Evolutionary conservation across 768 basidiomycete species (phyloP).

Genomic region (Pleurotus eryngii): DNA sequence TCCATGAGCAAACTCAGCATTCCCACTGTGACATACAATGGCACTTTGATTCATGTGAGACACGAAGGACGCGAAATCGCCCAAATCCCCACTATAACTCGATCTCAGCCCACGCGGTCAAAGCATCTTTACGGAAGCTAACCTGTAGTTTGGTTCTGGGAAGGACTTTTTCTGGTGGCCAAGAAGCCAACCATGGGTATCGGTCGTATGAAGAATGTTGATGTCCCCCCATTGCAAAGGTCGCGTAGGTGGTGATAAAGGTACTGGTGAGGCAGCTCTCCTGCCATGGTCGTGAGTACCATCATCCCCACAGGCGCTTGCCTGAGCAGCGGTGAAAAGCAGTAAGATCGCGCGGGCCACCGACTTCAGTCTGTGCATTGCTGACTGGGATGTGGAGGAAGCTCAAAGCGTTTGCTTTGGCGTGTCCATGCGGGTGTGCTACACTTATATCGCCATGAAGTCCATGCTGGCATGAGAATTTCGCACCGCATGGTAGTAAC

Average conservation of each 20-base stretch:
- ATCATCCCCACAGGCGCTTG: background rate
- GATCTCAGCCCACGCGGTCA: background rate
- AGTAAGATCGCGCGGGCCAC: background rate
- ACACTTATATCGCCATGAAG: background rate
- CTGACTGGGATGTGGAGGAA: background rate
- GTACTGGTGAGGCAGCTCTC: constrained; percentile 35
- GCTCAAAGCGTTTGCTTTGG: background rate
- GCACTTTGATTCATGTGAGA: constrained; percentile 78
- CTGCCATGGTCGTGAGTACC: constrained; percentile 24
- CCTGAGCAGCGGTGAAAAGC: background rate
- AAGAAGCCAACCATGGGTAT: constrained; percentile 72
- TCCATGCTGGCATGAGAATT: background rate
- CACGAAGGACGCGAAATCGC: constrained; percentile 86
- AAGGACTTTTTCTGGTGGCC: constrained; percentile 76
- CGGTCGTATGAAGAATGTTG: constrained; percentile 71
- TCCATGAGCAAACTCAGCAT: background rate
- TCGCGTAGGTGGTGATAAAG: constrained; percentile 46
- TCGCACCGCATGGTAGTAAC: no score
- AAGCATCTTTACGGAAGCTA: constrained; percentile 11
- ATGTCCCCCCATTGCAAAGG: constrained; percentile 67
- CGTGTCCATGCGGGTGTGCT: background rate
- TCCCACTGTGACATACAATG: constrained; percentile 21
- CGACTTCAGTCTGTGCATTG: background rate
- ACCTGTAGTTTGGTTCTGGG: constrained; percentile 78
- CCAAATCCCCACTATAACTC: constrained; percentile 41